Base-by-base conservation (phyloP, 139 green algal genomes). In the Dunaliella sp. region DNA sequence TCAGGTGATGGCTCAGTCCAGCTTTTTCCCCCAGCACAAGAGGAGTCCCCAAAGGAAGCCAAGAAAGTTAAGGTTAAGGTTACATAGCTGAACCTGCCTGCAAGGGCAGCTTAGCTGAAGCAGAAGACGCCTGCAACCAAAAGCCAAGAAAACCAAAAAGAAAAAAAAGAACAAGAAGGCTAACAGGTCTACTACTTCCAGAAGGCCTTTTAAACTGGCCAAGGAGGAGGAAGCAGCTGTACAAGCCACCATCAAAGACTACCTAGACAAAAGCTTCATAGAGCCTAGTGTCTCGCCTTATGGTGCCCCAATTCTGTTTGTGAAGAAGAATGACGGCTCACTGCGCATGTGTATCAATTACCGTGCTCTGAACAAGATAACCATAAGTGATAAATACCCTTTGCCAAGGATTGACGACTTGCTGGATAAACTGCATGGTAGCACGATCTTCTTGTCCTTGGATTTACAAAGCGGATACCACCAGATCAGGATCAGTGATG, bases 401-500 rank as follows among this genome's bases (percentile, higher is more conserved):
- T n/a, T 91, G 33, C 90, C 91, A 1, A 58, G 88, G 0, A 91
- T 92, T 78, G 88, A 94, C 82, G 86, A 92, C 0, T n/a, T 93
- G 1, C 36, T 93, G 37, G 89, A 94, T 77, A 58, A 32, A 0
- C 30, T 93, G 24, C 1, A 79, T 36, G 90, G 89, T 38, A 80
- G 82, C 21, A 85, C 2, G 0, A 36, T 86, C 34, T 94, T 93
- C 38, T 86, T 36, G 25, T 85, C 33, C 0, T 32, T 94, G 0
- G 91, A 94, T 83, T 36, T 89, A n/a, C 24, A 30, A 37, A 83
- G 36, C 78, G 90, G 90, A n/a, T 93, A 91, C 32, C 72, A 87
- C 25, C 90, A 93, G 74, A 83, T 93, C 3, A 35, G 28, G 0
- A 87, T 94, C 32, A 0, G 25, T 25, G 7, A 36, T 26, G 80